Percentiles rank a stretch among this genome's conserved stretches.
Conservation (phyloP, 1,284 basidiomycete species). For the Phellinidium pouzarii region DNA sequence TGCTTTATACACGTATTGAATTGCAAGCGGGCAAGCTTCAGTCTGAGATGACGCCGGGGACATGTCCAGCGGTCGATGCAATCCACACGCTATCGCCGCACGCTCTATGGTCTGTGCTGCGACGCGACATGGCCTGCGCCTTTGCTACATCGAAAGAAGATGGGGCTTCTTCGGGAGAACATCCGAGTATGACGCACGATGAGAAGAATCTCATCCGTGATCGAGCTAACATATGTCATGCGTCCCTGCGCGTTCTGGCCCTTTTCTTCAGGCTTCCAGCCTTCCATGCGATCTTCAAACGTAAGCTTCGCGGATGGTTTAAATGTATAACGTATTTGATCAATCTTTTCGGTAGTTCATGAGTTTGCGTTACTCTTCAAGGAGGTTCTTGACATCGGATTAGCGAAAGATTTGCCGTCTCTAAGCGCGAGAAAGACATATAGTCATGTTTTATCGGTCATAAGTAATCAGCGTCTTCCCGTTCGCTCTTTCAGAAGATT, state of each 20-base stretch:
- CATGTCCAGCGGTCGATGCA: constrained; percentile 2
- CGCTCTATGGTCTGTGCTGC: constrained; percentile 1
- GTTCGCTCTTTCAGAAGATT: constrained; percentile 1
- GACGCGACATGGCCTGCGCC: constrained; percentile 10
- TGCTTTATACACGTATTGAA: constrained; percentile 8
- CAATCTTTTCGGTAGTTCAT: not conserved
- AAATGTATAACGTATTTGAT: not conserved
- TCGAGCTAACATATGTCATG: constrained; percentile 10
- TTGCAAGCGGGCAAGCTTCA: constrained; percentile 7
- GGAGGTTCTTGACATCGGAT: constrained; percentile 5
- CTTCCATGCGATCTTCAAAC: constrained; percentile 5
- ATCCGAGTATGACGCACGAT: not conserved
- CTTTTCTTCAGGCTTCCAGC: constrained; percentile 4
- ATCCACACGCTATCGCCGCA: not conserved
- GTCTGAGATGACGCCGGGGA: not conserved
- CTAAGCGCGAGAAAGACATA: constrained; percentile 13
- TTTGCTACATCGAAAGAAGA: not conserved
- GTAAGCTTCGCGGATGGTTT: not conserved
- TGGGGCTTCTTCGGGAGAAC: not conserved
- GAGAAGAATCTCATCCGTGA: constrained; percentile 3
- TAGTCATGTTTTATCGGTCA: constrained; percentile 1
- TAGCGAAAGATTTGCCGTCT: constrained; percentile 3
- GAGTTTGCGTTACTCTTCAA: constrained; percentile 5
- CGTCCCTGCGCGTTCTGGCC: constrained; percentile 7
- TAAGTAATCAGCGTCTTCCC: constrained; percentile 3